These are phyloP conservation scores for Cichorium intybus DNA, from an alignment of 140 eudicot genomes.

Conservation along the genomic window DNA sequence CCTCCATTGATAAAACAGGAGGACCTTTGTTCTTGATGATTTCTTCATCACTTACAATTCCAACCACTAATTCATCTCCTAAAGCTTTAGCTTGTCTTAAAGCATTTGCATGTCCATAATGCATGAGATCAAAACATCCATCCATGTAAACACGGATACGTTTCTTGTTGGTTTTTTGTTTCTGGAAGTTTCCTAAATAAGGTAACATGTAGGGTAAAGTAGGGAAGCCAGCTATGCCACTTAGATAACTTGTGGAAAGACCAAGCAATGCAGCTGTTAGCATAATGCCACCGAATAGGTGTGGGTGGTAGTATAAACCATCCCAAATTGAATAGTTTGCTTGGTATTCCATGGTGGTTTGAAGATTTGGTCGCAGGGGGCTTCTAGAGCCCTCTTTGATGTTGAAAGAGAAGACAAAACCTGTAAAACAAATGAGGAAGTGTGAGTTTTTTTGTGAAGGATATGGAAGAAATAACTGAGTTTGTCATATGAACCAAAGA, in stretches of 20 bases:
- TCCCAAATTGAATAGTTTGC: conserved; percentile 59
- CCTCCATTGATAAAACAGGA: conserved; percentile 84
- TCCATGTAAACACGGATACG: conserved; percentile 92
- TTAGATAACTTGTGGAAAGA: conserved; percentile 68
- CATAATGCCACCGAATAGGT: conserved; percentile 78
- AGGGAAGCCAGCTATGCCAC: conserved; percentile 59
- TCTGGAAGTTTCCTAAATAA: conserved; percentile 47
- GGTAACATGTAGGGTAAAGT: conserved; percentile 50
- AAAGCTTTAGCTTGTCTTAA: conserved; percentile 83
- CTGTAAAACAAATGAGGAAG: conserved; percentile 17
- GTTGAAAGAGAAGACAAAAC: conserved; percentile 44
- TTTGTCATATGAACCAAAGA: not conserved
- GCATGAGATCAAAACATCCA: conserved; percentile 96
- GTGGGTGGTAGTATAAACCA: conserved; percentile 73
- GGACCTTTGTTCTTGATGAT: conserved; percentile 83
- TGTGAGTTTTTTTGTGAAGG: not conserved
- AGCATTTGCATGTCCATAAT: conserved; percentile 92
- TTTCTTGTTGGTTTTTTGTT: conserved; percentile 49
- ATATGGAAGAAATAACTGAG: not conserved
- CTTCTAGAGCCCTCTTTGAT: conserved; percentile 31
- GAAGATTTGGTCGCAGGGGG: conserved; percentile 16
- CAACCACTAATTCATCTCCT: conserved; percentile 91
- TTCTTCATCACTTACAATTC: conserved; percentile 87
- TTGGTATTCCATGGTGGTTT: conserved; percentile 54
- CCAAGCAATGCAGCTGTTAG: conserved; percentile 80